A percentile compares a stretch with the other conserved stretches of the same genome.
Conservation (phyloP, 2,329 filamentous ascomycete species). For the Colletotrichum kahawae region DNA sequence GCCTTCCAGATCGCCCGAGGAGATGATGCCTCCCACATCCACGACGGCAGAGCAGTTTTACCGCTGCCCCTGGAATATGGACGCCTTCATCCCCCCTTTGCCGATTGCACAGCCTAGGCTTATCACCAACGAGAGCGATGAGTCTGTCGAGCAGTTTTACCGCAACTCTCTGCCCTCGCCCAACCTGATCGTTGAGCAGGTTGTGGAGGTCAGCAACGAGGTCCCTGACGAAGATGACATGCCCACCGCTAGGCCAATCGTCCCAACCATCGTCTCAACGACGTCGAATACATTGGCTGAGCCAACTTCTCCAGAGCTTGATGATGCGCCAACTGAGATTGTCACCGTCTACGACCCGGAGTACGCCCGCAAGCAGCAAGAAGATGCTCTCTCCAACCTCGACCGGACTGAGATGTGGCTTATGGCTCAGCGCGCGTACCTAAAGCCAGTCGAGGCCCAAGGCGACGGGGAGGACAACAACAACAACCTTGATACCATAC, state of each 20-base stretch:
- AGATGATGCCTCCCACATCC: constrained; percentile 73
- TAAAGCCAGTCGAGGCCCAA: constrained; percentile 67
- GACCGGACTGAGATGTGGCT: constrained; percentile 90
- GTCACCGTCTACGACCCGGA: constrained; percentile 75
- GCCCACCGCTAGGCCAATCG: constrained; percentile 65
- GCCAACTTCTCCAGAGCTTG: constrained; percentile 49
- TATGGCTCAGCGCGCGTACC: constrained; percentile 78
- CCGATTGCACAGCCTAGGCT: constrained; percentile 21
- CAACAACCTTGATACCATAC: constrained; percentile 37
- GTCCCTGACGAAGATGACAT: constrained; percentile 64
- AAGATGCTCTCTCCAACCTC: constrained; percentile 73
- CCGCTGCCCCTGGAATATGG: constrained; percentile 74
- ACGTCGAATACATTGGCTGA: constrained; percentile 36
- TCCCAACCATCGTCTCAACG: constrained; percentile 28
- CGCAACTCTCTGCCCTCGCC: constrained; percentile 35
- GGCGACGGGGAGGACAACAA: constrained; percentile 25
- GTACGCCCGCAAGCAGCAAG: constrained; percentile 76
- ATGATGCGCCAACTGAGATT: constrained; percentile 68
- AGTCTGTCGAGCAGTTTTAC: constrained; percentile 41
- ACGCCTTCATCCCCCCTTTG: constrained; percentile 40
- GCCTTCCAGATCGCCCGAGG: constrained; percentile 57
- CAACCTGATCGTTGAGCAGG: constrained; percentile 65
- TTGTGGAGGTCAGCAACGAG: constrained; percentile 63
- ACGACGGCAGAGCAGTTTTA: constrained; percentile 95
- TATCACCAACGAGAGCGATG: constrained; percentile 33